Percentiles rank a stretch among this genome's conserved stretches.
Evolutionary conservation across 805 yeast genomes (phyloP).

Genomic region (Nakazawaea wyomingensis): DNA sequence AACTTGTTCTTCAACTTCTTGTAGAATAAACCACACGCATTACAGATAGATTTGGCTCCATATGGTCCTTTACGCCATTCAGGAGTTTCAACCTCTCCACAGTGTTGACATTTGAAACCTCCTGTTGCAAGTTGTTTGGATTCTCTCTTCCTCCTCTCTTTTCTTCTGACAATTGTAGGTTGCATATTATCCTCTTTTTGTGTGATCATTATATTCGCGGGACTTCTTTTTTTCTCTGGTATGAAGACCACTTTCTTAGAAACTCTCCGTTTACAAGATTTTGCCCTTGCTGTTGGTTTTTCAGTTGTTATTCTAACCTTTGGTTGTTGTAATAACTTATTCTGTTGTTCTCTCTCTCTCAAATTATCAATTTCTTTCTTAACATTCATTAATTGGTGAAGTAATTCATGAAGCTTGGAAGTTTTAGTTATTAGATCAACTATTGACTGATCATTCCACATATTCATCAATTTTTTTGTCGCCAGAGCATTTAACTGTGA

Average conservation of each 20-base stretch:
- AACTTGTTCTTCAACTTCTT: conserved; percentile 43
- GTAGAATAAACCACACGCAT: conserved; percentile 74
- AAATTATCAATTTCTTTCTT: too few species aligned
- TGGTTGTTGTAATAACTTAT: not conserved
- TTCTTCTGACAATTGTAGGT: not conserved
- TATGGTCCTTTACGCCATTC: conserved; percentile 84
- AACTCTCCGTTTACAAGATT: too few species aligned
- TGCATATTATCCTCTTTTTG: not conserved
- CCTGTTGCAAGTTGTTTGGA: not conserved
- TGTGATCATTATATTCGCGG: too few species aligned
- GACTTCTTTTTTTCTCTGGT: too few species aligned
- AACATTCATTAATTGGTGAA: not conserved
- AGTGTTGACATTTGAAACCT: conserved; percentile 44
- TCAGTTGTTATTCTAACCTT: not conserved
- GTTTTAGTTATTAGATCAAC: too few species aligned
- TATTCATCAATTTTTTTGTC: too few species aligned
- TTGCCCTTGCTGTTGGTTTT: too few species aligned
- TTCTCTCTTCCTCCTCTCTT: not conserved
- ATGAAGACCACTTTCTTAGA: too few species aligned
- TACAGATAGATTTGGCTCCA: conserved; percentile 70
- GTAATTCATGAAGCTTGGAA: not conserved
- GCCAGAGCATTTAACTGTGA: too few species aligned
- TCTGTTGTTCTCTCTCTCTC: too few species aligned
- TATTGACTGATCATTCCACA: too few species aligned
- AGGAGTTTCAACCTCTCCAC: conserved; percentile 61